Evolutionary conservation across 2,329 filamentous ascomycete species (phyloP), one percentile per base, ranked within the genome.

Genomic region (Trichoderma semiorbis): DNA sequence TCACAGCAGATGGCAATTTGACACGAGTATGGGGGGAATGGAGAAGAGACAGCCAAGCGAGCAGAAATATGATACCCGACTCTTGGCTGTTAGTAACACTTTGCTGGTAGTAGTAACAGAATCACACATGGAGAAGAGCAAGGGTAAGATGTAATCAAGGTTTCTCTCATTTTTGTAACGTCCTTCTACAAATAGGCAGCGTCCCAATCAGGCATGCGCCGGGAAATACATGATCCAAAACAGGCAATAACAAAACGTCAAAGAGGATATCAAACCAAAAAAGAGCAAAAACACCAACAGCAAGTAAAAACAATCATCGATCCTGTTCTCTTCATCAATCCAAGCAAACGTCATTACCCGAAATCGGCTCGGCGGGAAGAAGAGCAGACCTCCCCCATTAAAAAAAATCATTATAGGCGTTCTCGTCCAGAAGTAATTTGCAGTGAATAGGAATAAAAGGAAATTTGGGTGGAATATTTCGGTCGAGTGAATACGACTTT

Each of bases 391-490:
- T 61, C 64, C 64, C 57, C 57, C 70, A 72, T 72, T 72, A 72
- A 72, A 69, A 63, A 64, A 67, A 32, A 67, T 68, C 70, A 72
- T 64, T 72, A 63, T 72, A 72, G 66, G 65, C 64, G 70, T 68
- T 69, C 58, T 57, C 57, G 43, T 72, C 64, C 70, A 68, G 69
- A 55, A 65, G 43, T 58, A 64, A 58, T 55, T 57, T 57, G 34
- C 63, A 57, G 50, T 43, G 55, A 32, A 30, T 16, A 30, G 28
- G 32, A 61, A 50, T 21, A 21, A 24, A 62, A 39, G 47, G 39
- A 68, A 68, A 26, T 67, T 57, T 58, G 53, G 57, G 64, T 67
- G 64, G 30, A 26, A 69, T 36, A 61, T 69, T 36, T 61, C 57
- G 39, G 28, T 21, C 39, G 66, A 69, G 66, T 36, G 28, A 34